Evolutionary conservation across 306 rosid genomes (phyloP).

Genomic region (Alnus glutinosa): DNA sequence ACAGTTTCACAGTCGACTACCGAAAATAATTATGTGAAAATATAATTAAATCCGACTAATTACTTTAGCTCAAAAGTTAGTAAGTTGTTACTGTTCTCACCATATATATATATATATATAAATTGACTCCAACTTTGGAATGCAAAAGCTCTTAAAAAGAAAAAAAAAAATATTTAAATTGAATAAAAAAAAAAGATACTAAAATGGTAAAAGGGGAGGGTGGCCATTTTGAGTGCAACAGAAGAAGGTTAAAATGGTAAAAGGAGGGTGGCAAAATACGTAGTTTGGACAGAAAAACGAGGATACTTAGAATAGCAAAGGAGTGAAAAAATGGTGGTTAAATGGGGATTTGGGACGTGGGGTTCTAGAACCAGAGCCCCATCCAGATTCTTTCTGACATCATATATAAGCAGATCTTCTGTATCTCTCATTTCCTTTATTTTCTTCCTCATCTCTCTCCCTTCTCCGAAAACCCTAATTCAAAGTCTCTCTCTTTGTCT

Average conservation of each 20-base stretch:
- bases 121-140: too few species aligned
- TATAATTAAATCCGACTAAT: too few species aligned
- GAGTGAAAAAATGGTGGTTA: slow-evolving; percentile 20
- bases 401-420: slow-evolving; percentile 25
- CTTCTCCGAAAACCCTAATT: slow-evolving; percentile 72
- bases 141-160: too few species aligned
- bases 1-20: too few species aligned
- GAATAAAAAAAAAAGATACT: too few species aligned
- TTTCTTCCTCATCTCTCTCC: slow-evolving; percentile 41
- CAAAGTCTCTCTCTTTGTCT: slow-evolving; percentile 41
- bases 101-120: too few species aligned
- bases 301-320: slow-evolving; percentile 24
- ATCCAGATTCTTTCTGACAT: slow-evolving; percentile 30
- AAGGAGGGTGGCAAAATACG: slow-evolving; percentile 24
- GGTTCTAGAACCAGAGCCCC: slow-evolving; percentile 46
- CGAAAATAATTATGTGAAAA: too few species aligned
- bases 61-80: too few species aligned
- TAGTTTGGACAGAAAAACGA: neutral
- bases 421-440: slow-evolving; percentile 39
- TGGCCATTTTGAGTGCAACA: neutral
- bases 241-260: neutral
- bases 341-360: slow-evolving; percentile 35
- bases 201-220: too few species aligned
- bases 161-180: too few species aligned
- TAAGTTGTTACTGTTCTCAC: too few species aligned